These are phyloP conservation scores for Recurvomyces mirabilis DNA, from an alignment of 495 filamentous ascomycete genomes.

Conservation along the genomic window DNA sequence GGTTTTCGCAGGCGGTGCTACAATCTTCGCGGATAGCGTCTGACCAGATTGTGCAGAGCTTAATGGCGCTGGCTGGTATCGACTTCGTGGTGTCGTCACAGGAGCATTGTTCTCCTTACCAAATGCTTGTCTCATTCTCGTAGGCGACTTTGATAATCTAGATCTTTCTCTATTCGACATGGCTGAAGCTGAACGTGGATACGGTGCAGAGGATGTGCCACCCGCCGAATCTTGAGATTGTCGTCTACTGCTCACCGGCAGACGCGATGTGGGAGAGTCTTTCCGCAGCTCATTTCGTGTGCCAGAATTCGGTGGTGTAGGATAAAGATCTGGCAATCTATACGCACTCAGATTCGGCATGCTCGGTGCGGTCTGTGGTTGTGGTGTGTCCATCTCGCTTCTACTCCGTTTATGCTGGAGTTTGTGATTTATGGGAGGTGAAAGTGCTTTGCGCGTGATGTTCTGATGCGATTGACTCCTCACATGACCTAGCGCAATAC, in stretches of 20 bases:
- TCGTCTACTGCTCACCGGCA: slow-evolving; percentile 44
- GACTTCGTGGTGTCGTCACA: slow-evolving; percentile 4
- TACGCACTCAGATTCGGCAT: slow-evolving; percentile 12
- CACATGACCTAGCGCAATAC: slow-evolving; percentile 17
- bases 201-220: slow-evolving; percentile 34
- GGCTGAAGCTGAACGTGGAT: slow-evolving; percentile 37
- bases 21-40: slow-evolving; percentile 54
- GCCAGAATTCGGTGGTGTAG: slow-evolving; percentile 19
- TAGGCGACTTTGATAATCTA: slow-evolving; percentile 16
- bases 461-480: slow-evolving; percentile 23
- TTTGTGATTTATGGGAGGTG: slow-evolving; percentile 5
- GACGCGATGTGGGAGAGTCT: slow-evolving; percentile 45
- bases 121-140: slow-evolving; percentile 1
- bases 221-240: slow-evolving; percentile 39
- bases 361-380: slow-evolving; percentile 8
- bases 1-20: slow-evolving; percentile 47
- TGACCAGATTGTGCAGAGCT: slow-evolving; percentile 27
- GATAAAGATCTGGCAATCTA: slow-evolving; percentile 5
- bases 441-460: slow-evolving; percentile 6
- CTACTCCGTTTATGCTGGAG: slow-evolving; percentile 20
- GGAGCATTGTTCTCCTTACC: slow-evolving; percentile 12
- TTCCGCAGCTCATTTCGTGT: slow-evolving; percentile 23
- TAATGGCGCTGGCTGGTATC: slow-evolving; percentile 18
- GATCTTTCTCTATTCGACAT: slow-evolving; percentile 18
- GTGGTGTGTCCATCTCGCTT: slow-evolving; percentile 19